Evolutionary conservation across 108 stramenopile genomes (phyloP).

Genomic region (Bacterosira constricta): DNA sequence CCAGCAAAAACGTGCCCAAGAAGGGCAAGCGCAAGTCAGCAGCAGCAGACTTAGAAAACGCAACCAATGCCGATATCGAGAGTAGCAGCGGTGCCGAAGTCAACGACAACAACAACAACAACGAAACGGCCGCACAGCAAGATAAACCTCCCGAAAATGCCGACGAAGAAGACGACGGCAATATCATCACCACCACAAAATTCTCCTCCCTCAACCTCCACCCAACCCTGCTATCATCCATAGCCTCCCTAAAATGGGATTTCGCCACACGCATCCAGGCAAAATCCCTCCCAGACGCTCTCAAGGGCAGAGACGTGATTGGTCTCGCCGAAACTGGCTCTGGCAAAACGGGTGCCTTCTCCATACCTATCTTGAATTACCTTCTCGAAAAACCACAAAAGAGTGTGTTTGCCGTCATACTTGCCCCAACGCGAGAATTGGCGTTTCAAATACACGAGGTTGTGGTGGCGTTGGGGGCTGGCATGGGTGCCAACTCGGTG

Average conservation of each 20-base stretch:
- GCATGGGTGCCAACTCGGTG: conserved; percentile 90
- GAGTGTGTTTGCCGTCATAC: conserved; percentile 84
- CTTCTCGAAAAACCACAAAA: conserved; percentile 86
- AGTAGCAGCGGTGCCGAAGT: conserved; percentile 26
- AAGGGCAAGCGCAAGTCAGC: conserved; percentile 14
- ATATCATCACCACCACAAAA: conserved; percentile 72
- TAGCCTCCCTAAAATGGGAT: conserved; percentile 89
- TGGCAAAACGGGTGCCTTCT: conserved; percentile 96
- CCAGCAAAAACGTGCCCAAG: conserved; percentile 10
- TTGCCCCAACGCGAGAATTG: conserved; percentile 98
- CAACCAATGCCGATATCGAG: conserved; percentile 1
- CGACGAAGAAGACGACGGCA: conserved; percentile 37
- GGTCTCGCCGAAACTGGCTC: conserved; percentile 92
- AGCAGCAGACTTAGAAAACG: conserved; percentile 9
- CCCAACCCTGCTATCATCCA: conserved; percentile 82
- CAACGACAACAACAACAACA: conserved; percentile 25
- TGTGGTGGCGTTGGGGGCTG: conserved; percentile 87
- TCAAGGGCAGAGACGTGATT: conserved; percentile 86
- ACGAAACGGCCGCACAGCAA: conserved; percentile 44
- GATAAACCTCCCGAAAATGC: conserved; percentile 6
- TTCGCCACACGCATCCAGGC: conserved; percentile 93
- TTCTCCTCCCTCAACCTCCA: conserved; percentile 88
- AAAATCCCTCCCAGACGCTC: conserved; percentile 86
- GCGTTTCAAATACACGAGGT: conserved; percentile 99
- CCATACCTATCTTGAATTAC: conserved; percentile 90